phyloP scores from a whole-genome alignment of 257 asterid genomes.

The Lantana camara region DNA sequence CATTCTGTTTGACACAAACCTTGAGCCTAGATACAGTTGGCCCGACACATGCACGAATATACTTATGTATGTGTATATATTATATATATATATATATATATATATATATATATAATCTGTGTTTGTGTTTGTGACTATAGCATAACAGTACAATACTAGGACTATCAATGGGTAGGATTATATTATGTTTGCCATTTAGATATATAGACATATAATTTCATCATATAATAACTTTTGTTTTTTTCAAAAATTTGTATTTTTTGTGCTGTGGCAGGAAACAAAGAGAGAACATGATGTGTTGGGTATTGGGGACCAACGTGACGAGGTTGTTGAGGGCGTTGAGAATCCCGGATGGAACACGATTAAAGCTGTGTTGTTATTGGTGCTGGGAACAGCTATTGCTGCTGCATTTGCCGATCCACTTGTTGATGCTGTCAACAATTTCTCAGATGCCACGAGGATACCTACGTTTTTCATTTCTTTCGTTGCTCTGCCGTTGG shows the following conservation, averaged over 20 bases:
- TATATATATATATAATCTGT: too few relatives aligned
- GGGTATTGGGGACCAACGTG: conserved; percentile 61
- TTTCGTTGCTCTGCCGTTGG: conserved; percentile 64
- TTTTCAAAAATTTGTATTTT: too few relatives aligned
- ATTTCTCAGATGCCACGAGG: conserved; percentile 68
- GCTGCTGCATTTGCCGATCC: conserved; percentile 89
- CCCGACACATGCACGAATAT: too few relatives aligned
- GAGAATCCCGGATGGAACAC: conserved; percentile 47
- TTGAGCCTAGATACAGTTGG: too few relatives aligned
- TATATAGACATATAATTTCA: not conserved
- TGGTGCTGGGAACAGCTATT: conserved; percentile 60
- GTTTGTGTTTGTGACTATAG: too few relatives aligned
- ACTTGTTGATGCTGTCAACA: conserved; percentile 70
- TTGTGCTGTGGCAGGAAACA: conserved; percentile 51
- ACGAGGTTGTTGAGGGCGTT: conserved; percentile 53
- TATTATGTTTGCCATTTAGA: conserved; percentile 17
- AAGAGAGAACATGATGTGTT: conserved; percentile 55
- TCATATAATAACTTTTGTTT: too few relatives aligned
- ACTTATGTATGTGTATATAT: too few relatives aligned
- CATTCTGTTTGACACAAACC: too few relatives aligned
- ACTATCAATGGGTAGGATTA: not conserved
- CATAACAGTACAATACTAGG: too few relatives aligned
- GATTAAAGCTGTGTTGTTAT: conserved; percentile 53
- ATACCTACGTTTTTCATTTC: conserved; percentile 83
- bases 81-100: too few relatives aligned